Percentiles rank a stretch among this genome's conserved stretches.
These are phyloP conservation scores for Amanita subjunquillea DNA, from an alignment of 768 basidiomycete species.

Conservation along the genomic window DNA sequence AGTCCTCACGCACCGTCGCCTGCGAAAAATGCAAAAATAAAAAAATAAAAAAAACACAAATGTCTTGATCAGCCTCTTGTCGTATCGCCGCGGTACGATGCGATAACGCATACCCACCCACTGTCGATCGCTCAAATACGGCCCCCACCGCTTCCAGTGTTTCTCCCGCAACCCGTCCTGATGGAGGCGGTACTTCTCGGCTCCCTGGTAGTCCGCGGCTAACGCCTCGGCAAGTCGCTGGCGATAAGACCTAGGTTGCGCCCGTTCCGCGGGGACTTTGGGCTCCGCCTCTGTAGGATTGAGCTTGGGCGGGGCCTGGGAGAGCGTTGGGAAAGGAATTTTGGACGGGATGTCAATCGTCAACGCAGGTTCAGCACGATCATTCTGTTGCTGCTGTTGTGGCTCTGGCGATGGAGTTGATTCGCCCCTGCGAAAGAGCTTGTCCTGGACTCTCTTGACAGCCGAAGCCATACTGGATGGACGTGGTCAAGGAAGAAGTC, in stretches of 20 bases:
- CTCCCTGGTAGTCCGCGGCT: constrained; percentile 66
- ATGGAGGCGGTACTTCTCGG: constrained; percentile 76
- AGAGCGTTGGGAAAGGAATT: constrained; percentile 21
- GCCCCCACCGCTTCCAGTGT: constrained; percentile 99
- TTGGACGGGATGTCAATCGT: constrained; percentile 66
- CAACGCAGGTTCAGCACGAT: constrained; percentile 21
- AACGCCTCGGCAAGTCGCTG: constrained; percentile 55
- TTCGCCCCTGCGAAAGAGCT: constrained; percentile 47
- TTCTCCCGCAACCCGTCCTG: constrained; percentile 71
- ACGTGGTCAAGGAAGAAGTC: neutral
- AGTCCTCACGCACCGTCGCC: constrained; percentile 98
- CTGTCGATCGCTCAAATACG: constrained; percentile 94
- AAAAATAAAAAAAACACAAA: too few species aligned
- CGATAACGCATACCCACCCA: constrained; percentile 56
- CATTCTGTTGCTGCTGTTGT: constrained; percentile 6
- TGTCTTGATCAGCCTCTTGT: too few species aligned
- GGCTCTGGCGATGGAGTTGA: constrained; percentile 4
- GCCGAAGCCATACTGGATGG: constrained; percentile 28
- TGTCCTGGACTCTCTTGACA: constrained; percentile 61
- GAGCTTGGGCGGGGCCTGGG: constrained; percentile 36
- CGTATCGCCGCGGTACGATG: neutral
- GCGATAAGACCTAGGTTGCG: constrained; percentile 34
- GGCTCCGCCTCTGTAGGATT: constrained; percentile 16
- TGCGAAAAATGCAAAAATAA: constrained; percentile 17
- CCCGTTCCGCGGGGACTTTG: constrained; percentile 8